Evolutionary conservation across 305 asterid species (phyloP).

Genomic region (Fraxinus dipetala): DNA sequence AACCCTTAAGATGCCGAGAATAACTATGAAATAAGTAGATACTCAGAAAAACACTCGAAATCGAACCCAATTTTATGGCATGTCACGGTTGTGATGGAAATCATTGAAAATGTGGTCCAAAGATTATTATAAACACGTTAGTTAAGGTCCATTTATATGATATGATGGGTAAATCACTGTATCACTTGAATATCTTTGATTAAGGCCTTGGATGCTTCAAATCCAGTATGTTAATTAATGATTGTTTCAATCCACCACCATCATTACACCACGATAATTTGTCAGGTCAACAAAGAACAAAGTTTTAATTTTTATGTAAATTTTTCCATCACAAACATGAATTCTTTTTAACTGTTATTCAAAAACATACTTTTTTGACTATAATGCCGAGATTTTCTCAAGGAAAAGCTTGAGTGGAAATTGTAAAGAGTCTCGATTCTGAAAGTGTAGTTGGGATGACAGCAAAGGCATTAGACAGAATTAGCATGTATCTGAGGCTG

Average conservation of each 20-base stretch:
- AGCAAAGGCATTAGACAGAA: background rate
- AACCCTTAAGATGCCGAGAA: background rate
- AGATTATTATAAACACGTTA: background rate
- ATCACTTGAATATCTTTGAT: background rate
- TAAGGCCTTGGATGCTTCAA: slow-evolving; percentile 28
- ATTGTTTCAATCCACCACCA: slow-evolving; percentile 23
- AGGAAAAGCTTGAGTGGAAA: background rate
- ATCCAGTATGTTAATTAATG: slow-evolving; percentile 12
- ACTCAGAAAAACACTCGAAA: background rate
- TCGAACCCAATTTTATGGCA: background rate
- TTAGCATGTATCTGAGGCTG: background rate
- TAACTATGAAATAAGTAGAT: background rate
- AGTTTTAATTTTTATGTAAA: background rate
- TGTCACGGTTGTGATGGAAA: background rate
- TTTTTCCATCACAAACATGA: background rate
- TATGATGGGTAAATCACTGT: slow-evolving; percentile 12
- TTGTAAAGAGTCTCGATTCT: background rate
- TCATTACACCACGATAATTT: slow-evolving; percentile 14
- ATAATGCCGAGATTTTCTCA: background rate
- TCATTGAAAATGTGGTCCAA: background rate
- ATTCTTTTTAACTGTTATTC: background rate
- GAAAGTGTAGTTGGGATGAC: background rate
- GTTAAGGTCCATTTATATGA: slow-evolving; percentile 6
- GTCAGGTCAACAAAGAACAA: background rate
- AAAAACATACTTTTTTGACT: background rate